phyloP scores from a whole-genome alignment of 768 basidiomycete genomes.

The Paxillus ammoniavirescens region DNA sequence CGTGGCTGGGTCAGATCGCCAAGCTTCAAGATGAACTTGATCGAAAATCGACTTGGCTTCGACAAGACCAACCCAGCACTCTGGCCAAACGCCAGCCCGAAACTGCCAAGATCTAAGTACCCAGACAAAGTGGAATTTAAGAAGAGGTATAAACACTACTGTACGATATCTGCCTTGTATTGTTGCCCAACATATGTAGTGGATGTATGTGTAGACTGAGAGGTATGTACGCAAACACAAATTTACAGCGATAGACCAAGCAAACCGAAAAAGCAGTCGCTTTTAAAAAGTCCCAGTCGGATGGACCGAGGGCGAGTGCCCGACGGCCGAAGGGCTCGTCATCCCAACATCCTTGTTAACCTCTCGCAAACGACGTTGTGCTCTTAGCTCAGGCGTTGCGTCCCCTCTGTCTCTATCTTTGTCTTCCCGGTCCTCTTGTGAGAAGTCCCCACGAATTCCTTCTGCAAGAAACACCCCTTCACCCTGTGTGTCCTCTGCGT shows the following conservation, averaged over 20 bases:
- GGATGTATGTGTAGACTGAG: constrained; percentile 8
- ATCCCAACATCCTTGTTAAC: constrained; percentile 32
- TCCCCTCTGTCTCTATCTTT: constrained; percentile 30
- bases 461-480: constrained; percentile 29
- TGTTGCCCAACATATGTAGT: constrained; percentile 2
- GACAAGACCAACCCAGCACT: too few species aligned
- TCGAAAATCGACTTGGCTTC: neutral
- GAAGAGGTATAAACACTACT: constrained; percentile 31
- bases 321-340: constrained; percentile 24
- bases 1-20: too few species aligned
- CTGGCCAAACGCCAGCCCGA: too few species aligned
- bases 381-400: constrained; percentile 31
- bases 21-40: too few species aligned
- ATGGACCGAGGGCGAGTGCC: neutral
- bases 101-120: too few species aligned
- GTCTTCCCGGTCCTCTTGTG: constrained; percentile 13
- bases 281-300: neutral
- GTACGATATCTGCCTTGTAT: constrained; percentile 23
- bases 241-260: constrained; percentile 2
- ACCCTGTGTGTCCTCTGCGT: constrained; percentile 34
- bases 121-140: neutral
- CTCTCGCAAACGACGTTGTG: constrained; percentile 26
- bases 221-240: constrained; percentile 26
- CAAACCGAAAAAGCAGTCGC: constrained; percentile 10
- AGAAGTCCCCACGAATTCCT: constrained; percentile 6